Evolutionary conservation across 2,329 filamentous ascomycete genomes (phyloP).

Genomic region (Ophiostoma ulmi): DNA sequence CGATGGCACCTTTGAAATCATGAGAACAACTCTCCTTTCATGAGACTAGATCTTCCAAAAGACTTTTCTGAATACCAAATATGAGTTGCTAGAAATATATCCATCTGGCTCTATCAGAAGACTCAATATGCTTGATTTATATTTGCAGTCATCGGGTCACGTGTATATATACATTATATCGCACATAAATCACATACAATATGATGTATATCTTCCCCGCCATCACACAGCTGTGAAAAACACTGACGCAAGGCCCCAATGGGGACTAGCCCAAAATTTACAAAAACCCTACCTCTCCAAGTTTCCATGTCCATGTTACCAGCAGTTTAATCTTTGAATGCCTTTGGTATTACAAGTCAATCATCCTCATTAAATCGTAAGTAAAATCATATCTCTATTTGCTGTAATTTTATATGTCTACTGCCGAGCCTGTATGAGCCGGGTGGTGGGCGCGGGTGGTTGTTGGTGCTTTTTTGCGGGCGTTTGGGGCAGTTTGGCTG

Average conservation of each 20-base stretch:
- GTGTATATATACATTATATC: neutral
- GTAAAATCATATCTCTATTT: neutral
- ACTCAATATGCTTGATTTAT: neutral
- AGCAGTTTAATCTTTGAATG: neutral
- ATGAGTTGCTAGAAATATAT: neutral
- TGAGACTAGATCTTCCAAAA: neutral
- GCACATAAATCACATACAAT: neutral
- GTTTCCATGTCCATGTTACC: slow-evolving; percentile 11
- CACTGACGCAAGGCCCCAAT: slow-evolving; percentile 20
- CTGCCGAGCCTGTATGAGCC: neutral
- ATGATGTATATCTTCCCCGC: slow-evolving; percentile 13
- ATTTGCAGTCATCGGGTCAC: neutral
- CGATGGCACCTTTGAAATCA: neutral
- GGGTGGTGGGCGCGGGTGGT: neutral
- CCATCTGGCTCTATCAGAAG: neutral
- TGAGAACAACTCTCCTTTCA: neutral
- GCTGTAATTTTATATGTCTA: neutral
- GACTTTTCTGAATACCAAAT: too few relatives aligned
- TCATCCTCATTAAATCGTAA: neutral
- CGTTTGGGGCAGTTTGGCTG: neutral
- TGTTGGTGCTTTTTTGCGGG: slow-evolving; percentile 6
- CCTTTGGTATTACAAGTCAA: neutral
- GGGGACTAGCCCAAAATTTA: slow-evolving; percentile 17
- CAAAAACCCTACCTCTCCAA: slow-evolving; percentile 24
- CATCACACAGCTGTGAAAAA: slow-evolving; percentile 18